Evolutionary conservation across 2,329 filamentous ascomycete species (phyloP), one percentile per base, ranked within the genome.

Genomic region (Beauveria medogensis): DNA sequence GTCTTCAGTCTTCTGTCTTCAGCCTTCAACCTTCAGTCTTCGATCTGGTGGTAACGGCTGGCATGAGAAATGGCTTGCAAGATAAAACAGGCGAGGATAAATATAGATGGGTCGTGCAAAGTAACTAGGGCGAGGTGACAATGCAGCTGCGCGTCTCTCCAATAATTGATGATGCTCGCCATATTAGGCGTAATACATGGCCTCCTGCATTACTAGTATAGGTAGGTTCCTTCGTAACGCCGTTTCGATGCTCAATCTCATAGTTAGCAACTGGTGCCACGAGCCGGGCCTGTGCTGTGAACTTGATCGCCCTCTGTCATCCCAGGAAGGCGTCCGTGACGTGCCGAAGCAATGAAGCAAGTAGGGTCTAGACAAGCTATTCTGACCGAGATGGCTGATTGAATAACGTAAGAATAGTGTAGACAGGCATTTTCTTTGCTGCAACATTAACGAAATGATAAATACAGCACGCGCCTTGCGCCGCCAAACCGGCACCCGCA

Each of bases 1-100:
- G 37, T 24, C n/a, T 41, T 5, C 5, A 5, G 28, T 34, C 30
- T 34, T 12, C 10, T 2, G 12, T 34, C n/a, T 54, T 37, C 10
- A 37, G 14, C 3, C 34, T 37, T 14, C 12, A 14, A 5, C 4
- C 34, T 37, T 16, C 12, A 37, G 5, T 37, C 34, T 16, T 16
- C 5, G 16, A 5, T 37, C 34, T 37, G 12, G 2, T 37, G 14
- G 5, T 37, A 16, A 6, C 12, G 12, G 34, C 34, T 48, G 30
- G 24, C 55, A 58, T 50, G 55, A 50, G 34, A 14, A 37, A 47
- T 40, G 34, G 20, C 26, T 40, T 37, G 54, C 28, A 20, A 43
- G 54, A 46, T 56, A 56, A 56, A 47, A 56, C 54, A 47, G 54
- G 54, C 6, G 43, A 56, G 41, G 54, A 56, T 56, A 56, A 56